Percentiles rank a stretch among this genome's conserved stretches.
These are phyloP conservation scores for Pleoardoris graminearum DNA, from an alignment of 2,329 filamentous ascomycete species.

Conservation along the genomic window DNA sequence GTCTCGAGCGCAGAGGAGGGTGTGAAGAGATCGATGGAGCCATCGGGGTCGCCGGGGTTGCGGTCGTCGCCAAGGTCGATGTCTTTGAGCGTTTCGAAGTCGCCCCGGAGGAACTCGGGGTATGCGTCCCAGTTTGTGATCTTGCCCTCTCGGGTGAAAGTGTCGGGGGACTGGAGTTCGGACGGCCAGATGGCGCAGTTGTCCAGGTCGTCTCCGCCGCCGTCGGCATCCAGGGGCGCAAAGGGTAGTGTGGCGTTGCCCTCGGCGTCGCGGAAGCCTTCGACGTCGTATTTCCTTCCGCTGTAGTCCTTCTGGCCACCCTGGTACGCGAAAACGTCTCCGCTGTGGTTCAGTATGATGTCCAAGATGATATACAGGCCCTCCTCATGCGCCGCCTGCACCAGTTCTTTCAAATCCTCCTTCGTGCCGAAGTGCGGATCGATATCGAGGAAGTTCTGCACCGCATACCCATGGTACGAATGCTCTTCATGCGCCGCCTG, in stretches of 20 bases:
- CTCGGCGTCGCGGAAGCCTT: conserved; percentile 16
- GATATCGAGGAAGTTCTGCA: conserved; percentile 26
- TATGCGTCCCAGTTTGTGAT: conserved; percentile 23
- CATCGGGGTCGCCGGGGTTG: not conserved
- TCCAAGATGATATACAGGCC: conserved; percentile 28
- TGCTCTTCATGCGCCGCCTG: conserved; percentile 18
- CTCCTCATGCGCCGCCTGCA: conserved; percentile 20
- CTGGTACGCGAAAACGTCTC: conserved; percentile 20
- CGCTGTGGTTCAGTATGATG: conserved; percentile 19
- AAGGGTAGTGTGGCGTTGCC: conserved; percentile 16
- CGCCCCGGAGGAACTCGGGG: conserved; percentile 25
- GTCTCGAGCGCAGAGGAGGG: conserved; percentile 18
- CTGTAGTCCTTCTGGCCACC: conserved; percentile 12
- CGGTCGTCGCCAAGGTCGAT: conserved; percentile 16
- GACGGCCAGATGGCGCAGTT: conserved; percentile 26
- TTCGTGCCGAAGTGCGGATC: conserved; percentile 25
- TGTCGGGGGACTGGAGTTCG: conserved; percentile 19
- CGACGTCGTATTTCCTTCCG: conserved; percentile 11
- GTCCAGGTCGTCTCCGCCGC: conserved; percentile 1
- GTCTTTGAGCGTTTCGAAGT: conserved; percentile 26
- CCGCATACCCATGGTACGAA: conserved; percentile 28
- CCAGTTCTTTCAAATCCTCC: conserved; percentile 24
- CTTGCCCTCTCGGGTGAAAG: conserved; percentile 20
- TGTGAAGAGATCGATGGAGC: conserved; percentile 14
- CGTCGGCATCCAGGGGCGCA: conserved; percentile 1